Base-by-base conservation (phyloP, 2,329 filamentous ascomycete species). In the Fusarium globosum region DNA sequence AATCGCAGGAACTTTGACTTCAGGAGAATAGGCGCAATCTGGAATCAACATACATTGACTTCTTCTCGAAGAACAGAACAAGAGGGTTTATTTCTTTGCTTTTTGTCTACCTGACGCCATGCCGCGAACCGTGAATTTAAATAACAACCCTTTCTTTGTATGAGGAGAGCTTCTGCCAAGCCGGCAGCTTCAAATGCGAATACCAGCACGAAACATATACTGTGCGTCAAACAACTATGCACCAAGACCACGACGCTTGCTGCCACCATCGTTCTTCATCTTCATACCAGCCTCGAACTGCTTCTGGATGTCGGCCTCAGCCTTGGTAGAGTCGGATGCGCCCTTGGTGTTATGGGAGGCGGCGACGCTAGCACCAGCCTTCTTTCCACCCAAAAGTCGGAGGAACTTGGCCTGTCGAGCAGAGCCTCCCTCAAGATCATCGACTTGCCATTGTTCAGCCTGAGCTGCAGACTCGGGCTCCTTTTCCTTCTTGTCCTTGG, bases 261-360 rank as follows among this genome's bases (percentile, higher is more conserved):
- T 83, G 33, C 84, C 84, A 26, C 81, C 82, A 49, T 88, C 88
- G 36, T 85, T 83, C 81, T 90, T 90, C 82, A 86, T 85, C 75
- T 84, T 85, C 80, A 90, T 88, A 35, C 89, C 88, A 15, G 81
- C 81, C 68, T 89, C 85, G 68, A 88, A 91, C 75, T 91, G 89
- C 67, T 84, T 84, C 79, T 89, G 87, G 28, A 91, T 84, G 49
- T 89, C 87, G 35, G 83, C 82, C 71, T 88, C 85, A 36, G 86
- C 84, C 72, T 83, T 82, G 64, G 76, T 81, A 42, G 79, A 83
- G 70, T 80, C 77, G 13, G 79, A 75, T 76, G 81, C 76, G 75
- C 69, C 72, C 74, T 80, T 76, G 57, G 76, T 60, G 30, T 53
- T 42, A 36, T 46, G 43, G 49, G 66, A 61, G 1, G 76, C 65